Conservation (phyloP, 305 asterid genomes). For the Rubia balearica region DNA sequence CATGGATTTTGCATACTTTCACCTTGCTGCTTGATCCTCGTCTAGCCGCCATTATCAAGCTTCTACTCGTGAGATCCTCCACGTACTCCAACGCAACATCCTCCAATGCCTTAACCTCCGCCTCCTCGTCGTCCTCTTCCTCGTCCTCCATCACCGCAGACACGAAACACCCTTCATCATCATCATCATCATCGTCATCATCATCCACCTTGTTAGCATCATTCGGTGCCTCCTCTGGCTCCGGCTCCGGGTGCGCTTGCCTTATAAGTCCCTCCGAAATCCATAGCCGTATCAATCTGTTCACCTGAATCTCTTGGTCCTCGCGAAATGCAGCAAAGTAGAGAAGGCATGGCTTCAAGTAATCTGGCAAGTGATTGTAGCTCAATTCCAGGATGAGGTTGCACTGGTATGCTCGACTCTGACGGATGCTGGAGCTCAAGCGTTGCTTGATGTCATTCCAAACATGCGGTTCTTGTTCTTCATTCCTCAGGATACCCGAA, state of each 20-base stretch:
- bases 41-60: not conserved
- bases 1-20: not conserved
- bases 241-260: not conserved
- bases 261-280: constrained; percentile 14
- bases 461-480: not conserved
- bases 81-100: not conserved
- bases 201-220: not conserved
- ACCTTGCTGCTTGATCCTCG: not conserved
- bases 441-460: constrained; percentile 10
- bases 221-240: no score
- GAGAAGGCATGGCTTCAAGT: not conserved
- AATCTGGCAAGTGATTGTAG: constrained; percentile 8
- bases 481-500: not conserved
- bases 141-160: no score
- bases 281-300: constrained; percentile 12
- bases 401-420: not conserved
- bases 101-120: not conserved
- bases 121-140: not conserved
- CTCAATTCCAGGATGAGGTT: not conserved
- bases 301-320: constrained; percentile 12
- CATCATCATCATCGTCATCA: not conserved
- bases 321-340: constrained; percentile 13
- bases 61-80: not conserved
- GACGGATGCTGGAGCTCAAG: not conserved
- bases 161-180: no score